Evolutionary conservation across 2,329 filamentous ascomycete species (phyloP), one percentile per base, ranked within the genome.

Genomic region (Scedosporium aurantiacum): DNA sequence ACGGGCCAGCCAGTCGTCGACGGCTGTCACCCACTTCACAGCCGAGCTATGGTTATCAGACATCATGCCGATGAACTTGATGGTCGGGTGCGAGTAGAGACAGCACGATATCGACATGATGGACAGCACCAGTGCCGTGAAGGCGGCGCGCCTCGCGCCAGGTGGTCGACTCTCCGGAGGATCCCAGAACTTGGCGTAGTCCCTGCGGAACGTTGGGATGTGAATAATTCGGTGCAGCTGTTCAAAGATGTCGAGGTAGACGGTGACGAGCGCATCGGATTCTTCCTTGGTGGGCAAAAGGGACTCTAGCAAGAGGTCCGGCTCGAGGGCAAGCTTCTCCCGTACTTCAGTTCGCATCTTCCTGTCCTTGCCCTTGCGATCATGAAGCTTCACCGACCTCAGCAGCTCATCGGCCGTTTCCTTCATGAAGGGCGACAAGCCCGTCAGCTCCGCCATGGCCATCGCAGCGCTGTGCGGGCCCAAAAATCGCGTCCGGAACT

Each of bases 321-420:
- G 73, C 68, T 78, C 74, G 40, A 72, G 69, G 60, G 79, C 82
- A 61, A 74, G 71, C 65, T 72, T 74, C 63, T 84, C 80, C 8
- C 81, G 77, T 43, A 82, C 79, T 65, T 79, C 75, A 63, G 78
- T 77, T 57, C 80, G 76, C 66, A 79, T 78, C 67, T 76, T 76
- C 58, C 82, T 78, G 66, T 85, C 81, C 71, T 85, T 84, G 50
- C 50, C 81, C 71, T 85, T 60, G 65, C 75, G 75, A 50, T 78
- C 74, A 64, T 82, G 79, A 27, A 83, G 75, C 43, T 82, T 81
- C 54, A 84, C 77, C 6, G 82, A 82, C 59, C 79, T 77, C 61
- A 85, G 75, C 81, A 82, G 84, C 68, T 84, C 81, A 60, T 84
- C 80, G 8, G 82, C 81, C 0, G 82, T 84, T 71, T 85, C 82